These are phyloP conservation scores for Chaetomiaceae sp. DNA, from an alignment of 2,329 filamentous ascomycete species.

Conservation along the genomic window DNA sequence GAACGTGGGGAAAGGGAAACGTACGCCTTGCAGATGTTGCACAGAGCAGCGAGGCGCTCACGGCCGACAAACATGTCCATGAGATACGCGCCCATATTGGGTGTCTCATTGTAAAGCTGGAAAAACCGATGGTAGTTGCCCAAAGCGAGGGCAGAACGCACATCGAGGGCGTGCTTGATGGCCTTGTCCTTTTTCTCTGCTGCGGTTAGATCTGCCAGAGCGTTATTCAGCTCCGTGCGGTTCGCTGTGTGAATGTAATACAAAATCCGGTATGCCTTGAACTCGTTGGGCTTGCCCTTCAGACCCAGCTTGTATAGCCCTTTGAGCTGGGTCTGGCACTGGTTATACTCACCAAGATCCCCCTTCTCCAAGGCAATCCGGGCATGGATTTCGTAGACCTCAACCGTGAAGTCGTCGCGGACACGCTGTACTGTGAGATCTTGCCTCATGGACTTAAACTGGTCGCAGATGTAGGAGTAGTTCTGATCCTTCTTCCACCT, in stretches of 20 bases:
- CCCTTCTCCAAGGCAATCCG: constrained; percentile 96
- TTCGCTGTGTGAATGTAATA: constrained; percentile 99
- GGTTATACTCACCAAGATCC: constrained; percentile 99
- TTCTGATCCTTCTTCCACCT: constrained; percentile 94
- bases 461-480: constrained; percentile 96
- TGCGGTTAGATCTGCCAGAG: constrained; percentile 96
- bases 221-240: constrained; percentile 95
- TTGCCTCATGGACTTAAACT: constrained; percentile 97
- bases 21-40: constrained; percentile 92
- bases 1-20: constrained; percentile 37
- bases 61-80: constrained; percentile 99
- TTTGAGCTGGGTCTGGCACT: constrained; percentile 97
- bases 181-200: constrained; percentile 84
- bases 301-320: constrained; percentile 83
- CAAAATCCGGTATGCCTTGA: constrained; percentile 98
- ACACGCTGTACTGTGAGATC: constrained; percentile 97
- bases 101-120: constrained; percentile 87
- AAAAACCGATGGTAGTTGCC: constrained; percentile 99
- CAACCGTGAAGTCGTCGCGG: constrained; percentile 93
- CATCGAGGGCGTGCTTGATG: constrained; percentile 86
- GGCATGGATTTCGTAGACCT: constrained; percentile 95
- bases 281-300: constrained; percentile 87
- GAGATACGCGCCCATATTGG: constrained; percentile 95
- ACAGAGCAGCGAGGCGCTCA: constrained; percentile 84
- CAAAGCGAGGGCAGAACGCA: constrained; percentile 85